A percentile compares a stretch with the other conserved stretches of the same genome.
Conservation (phyloP, 2,329 filamentous ascomycete species). For the Plenodomus lindquistii region DNA sequence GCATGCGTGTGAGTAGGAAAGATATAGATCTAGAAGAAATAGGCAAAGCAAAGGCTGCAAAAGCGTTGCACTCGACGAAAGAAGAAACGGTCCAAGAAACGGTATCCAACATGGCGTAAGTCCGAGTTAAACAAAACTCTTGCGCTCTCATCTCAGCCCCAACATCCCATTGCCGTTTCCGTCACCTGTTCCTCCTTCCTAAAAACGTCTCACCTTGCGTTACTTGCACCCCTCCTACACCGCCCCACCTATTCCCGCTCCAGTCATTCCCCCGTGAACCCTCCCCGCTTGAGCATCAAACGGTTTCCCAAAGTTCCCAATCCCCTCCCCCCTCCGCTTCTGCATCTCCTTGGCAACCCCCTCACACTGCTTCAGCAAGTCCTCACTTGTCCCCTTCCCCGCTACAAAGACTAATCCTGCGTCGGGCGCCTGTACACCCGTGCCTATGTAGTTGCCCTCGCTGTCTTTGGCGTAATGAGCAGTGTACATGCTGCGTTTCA, state of each 20-base stretch:
- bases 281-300: neutral
- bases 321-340: slow-evolving; percentile 8
- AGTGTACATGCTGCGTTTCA: slow-evolving; percentile 30
- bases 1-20: too few relatives aligned
- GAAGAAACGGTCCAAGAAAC: too few relatives aligned
- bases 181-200: too few relatives aligned
- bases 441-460: slow-evolving; percentile 34
- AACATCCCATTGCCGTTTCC: too few relatives aligned
- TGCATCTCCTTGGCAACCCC: slow-evolving; percentile 30
- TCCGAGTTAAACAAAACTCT: too few relatives aligned
- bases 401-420: slow-evolving; percentile 34
- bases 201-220: too few relatives aligned
- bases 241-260: neutral
- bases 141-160: too few relatives aligned
- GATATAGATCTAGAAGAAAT: too few relatives aligned
- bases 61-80: too few relatives aligned
- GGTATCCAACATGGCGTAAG: too few relatives aligned
- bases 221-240: neutral
- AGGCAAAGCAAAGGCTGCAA: too few relatives aligned
- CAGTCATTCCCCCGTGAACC: slow-evolving; percentile 2
- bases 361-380: slow-evolving; percentile 30
- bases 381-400: slow-evolving; percentile 29
- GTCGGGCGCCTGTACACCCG: slow-evolving; percentile 26
- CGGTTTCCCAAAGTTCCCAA: slow-evolving; percentile 11
- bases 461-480: slow-evolving; percentile 36